Base-by-base conservation (phyloP, 2,329 filamentous ascomycete species). In the Leptographium procerum region DNA sequence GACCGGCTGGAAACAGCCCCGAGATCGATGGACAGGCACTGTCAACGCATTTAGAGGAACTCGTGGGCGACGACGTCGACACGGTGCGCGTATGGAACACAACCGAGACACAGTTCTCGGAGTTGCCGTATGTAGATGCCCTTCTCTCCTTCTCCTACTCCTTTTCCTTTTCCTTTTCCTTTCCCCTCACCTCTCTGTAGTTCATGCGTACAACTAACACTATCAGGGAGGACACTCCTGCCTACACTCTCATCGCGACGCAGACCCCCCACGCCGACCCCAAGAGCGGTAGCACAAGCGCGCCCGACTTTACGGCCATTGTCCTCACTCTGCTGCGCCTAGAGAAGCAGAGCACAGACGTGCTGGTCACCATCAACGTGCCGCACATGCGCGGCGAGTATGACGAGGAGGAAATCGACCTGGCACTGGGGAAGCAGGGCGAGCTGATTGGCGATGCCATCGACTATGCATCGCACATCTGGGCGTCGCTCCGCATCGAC, bases 351-450 rank as follows among this genome's bases (percentile, higher is more conserved):
- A 77, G 77, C 59, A 92, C 91, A 1, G 92, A 97, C 71, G 74
- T 97, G 45, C 75, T 96, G 52, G 83, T 96, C 62, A 88, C 88
- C 47, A 83, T 96, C 68, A 96, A 96, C 71, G 88, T 95, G 53
- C 92, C 91, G 31, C 87, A 94, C 68, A 86, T 90, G 64, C 79
- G 82, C 65, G 85, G 86, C 62, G 83, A 88, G 69, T 90, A 90
- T 68, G 77, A 85, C 65, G 82, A 85, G 70, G 85, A 86, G 10
- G 85, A 89, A 34, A 82, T 92, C 19, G 83, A 89, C 67, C 72
- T 85, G 58, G 78, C 83, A 67, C 71, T 83, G 59, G 84, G 84
- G 19, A 84, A 81, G 68, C 79, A 81, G 66, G 87, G 85, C 4
- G 79, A 83, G 70, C 73, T 88, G 63, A 85, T 89, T 66, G 86